Base-by-base conservation (phyloP, 2,329 filamentous ascomycete species). In the Fusarium musae region DNA sequence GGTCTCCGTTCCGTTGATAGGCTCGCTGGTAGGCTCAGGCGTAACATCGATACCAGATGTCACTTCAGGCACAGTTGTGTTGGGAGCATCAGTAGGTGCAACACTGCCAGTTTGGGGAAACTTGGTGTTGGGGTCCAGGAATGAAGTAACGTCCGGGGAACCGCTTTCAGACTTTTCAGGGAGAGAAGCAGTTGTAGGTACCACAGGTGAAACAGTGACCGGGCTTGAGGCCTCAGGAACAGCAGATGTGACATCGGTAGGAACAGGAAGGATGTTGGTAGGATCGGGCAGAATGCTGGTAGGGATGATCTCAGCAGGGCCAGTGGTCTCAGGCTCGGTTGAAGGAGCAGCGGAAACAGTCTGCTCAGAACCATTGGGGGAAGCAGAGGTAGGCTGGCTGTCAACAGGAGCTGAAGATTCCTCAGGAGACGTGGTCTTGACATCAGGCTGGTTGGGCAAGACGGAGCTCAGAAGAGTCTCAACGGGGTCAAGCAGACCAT, bases 401-500 rank as follows among this genome's bases (percentile, higher is more conserved):
- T 53, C 59, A 30, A 26, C 66, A 36, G 66, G 69, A 15, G 54
- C 28, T 16, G 63, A 53, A 9, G 69, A 66, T 26, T 63, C 63
- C 19, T 67, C 63, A 11, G 64, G 64, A 6, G 59, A 64, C 15
- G 65, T 72, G 23, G 49, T 46, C 43, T 73, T 50, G 40, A 47
- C 66, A 21, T 53, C 43, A 11, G 70, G 57, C 7, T 67, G 64
- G 19, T 46, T 58, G 36, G 72, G 72, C 34, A 78, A 49, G 23
- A 77, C 46, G 10, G 63, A 74, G 39, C 61, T 68, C 32, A 79
- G 26, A 32, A 76, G 42, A 16, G 77, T 74, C 16, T 64, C 50
- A n/a, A 79, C 60, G 19, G 79, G 77, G 39, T 77, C 73, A 47
- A 78, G 56, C 7, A 78, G 37, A n/a, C 72, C 75, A 26, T 42